These are phyloP conservation scores for Penicillium oxalicum DNA, from an alignment of 2,329 filamentous ascomycete genomes.

Conservation along the genomic window DNA sequence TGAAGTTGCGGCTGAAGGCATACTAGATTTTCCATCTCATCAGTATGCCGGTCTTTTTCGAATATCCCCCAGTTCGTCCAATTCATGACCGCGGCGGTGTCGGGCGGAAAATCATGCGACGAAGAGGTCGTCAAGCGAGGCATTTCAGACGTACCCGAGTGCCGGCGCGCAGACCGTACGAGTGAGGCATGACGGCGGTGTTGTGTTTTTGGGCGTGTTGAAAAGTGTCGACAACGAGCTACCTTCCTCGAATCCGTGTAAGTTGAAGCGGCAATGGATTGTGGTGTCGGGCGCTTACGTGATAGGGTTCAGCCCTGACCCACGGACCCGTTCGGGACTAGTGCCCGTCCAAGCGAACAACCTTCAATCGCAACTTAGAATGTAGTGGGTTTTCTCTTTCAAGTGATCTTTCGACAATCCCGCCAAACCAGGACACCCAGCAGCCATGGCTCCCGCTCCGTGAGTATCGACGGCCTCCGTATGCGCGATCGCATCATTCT, in stretches of 20 bases:
- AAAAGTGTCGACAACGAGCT: conserved; percentile 33
- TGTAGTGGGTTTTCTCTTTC: conserved; percentile 16
- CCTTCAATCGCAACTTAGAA: conserved; percentile 1
- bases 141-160: conserved; percentile 62
- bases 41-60: conserved; percentile 25
- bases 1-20: conserved; percentile 91
- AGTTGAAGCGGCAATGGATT: conserved; percentile 10
- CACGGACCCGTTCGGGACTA: conserved; percentile 8
- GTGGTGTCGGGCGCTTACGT: conserved; percentile 1
- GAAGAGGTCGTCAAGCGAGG: conserved; percentile 1
- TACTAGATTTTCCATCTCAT: conserved; percentile 49
- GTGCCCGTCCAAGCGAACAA: not conserved
- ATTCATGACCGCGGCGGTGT: not conserved
- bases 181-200: conserved; percentile 72
- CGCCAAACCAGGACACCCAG: conserved; percentile 34
- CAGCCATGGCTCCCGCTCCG: conserved; percentile 40
- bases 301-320: conserved; percentile 11
- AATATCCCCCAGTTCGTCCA: conserved; percentile 1
- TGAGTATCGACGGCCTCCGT: conserved; percentile 32
- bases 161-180: conserved; percentile 78
- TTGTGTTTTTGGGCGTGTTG: conserved; percentile 39
- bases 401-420: conserved; percentile 30
- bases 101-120: not conserved
- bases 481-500: conserved; percentile 33
- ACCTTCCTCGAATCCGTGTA: conserved; percentile 7